Conservation (phyloP, 768 basidiomycete species). For the Cyclocybe aegerita region DNA sequence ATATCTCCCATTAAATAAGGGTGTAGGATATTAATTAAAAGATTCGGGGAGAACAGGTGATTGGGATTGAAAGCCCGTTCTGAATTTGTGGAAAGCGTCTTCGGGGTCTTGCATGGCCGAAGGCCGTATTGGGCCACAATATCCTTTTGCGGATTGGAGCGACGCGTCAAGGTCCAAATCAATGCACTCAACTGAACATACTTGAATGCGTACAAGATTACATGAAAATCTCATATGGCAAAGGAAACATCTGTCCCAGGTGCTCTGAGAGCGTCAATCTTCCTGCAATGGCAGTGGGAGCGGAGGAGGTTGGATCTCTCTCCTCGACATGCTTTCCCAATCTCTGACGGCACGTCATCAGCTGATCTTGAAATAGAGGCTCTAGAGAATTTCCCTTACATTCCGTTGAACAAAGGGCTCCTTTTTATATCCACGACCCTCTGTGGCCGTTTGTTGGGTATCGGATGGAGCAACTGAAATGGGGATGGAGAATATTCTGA, state of each 20-base stretch:
- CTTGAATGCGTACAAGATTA: neutral
- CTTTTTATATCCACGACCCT: slow-evolving; percentile 19
- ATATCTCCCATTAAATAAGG: no score
- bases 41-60: no score
- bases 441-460: slow-evolving; percentile 16
- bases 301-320: slow-evolving; percentile 17
- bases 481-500: neutral
- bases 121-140: no score
- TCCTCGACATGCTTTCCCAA: slow-evolving; percentile 20
- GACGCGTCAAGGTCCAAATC: no score
- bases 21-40: no score
- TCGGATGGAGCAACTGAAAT: neutral
- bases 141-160: no score
- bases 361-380: neutral
- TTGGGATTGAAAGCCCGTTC: no score
- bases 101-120: no score
- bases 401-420: slow-evolving; percentile 16
- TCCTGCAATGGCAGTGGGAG: slow-evolving; percentile 21
- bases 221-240: neutral
- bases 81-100: no score
- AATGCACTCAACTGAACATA: neutral
- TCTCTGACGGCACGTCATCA: slow-evolving; percentile 10
- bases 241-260: neutral
- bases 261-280: neutral
- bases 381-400: slow-evolving; percentile 12